Evolutionary conservation across 805 yeast species (phyloP).

Genomic region (Naumovozyma dairenensis): DNA sequence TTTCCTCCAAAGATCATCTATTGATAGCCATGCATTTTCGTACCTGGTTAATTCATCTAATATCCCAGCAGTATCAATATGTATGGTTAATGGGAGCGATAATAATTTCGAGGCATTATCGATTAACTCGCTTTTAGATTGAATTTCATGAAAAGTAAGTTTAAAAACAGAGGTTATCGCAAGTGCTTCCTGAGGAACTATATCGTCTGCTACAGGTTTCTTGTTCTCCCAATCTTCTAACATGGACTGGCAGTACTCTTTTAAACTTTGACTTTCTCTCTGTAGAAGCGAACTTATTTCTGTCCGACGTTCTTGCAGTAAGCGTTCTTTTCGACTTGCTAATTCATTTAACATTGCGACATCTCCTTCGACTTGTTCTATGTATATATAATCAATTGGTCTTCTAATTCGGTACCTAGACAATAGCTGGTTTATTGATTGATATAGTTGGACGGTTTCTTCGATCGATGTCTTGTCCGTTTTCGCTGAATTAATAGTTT

Average conservation of each 20-base stretch:
- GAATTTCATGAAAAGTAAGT: slow-evolving; percentile 18
- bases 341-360: slow-evolving; percentile 34
- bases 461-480: slow-evolving; percentile 17
- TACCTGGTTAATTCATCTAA: no score
- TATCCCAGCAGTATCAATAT: no score
- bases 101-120: slow-evolving; percentile 23
- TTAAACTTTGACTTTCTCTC: slow-evolving; percentile 32
- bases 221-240: slow-evolving; percentile 39
- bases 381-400: slow-evolving; percentile 45
- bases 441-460: slow-evolving; percentile 12
- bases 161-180: slow-evolving; percentile 27
- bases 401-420: slow-evolving; percentile 35
- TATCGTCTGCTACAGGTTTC: slow-evolving; percentile 37
- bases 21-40: slow-evolving; percentile 5
- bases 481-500: slow-evolving; percentile 29
- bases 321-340: slow-evolving; percentile 26
- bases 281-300: slow-evolving; percentile 34
- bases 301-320: slow-evolving; percentile 36
- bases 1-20: slow-evolving; percentile 5
- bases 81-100: slow-evolving; percentile 28
- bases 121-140: slow-evolving; percentile 17
- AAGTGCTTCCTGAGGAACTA: slow-evolving; percentile 38
- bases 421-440: slow-evolving; percentile 24
- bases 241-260: slow-evolving; percentile 26
- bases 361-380: slow-evolving; percentile 53